A percentile compares a stretch with the other conserved stretches of the same genome.
phyloP scores from a whole-genome alignment of 1,139 yeast species.

The Arxiozyma slooffiae region DNA sequence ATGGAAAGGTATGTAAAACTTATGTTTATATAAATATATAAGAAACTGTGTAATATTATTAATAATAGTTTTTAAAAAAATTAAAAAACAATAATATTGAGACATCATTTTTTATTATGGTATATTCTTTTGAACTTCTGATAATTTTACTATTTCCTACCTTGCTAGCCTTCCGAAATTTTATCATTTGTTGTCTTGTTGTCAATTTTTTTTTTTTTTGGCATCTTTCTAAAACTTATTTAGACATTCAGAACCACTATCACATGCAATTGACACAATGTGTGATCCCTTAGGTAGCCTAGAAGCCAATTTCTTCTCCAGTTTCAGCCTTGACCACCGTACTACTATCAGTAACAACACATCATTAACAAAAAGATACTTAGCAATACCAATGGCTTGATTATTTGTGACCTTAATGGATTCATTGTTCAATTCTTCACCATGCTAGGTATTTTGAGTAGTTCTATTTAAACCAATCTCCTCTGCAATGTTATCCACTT shows the following conservation, averaged over 20 bases:
- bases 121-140: background rate
- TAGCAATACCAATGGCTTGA: conserved; percentile 84
- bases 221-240: conserved; percentile 88
- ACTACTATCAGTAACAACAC: conserved; percentile 85
- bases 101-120: too few relatives aligned
- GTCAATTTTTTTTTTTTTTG: conserved; percentile 23
- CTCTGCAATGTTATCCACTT: conserved; percentile 88
- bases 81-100: background rate
- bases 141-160: background rate
- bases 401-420: conserved; percentile 70
- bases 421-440: conserved; percentile 62
- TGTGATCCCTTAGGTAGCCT: conserved; percentile 50
- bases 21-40: background rate
- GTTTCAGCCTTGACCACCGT: conserved; percentile 92
- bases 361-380: conserved; percentile 66
- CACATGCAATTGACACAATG: conserved; percentile 86
- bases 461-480: conserved; percentile 87
- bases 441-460: conserved; percentile 70
- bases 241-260: conserved; percentile 79
- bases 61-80: background rate
- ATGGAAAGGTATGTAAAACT: background rate
- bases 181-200: conserved; percentile 29
- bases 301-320: conserved; percentile 59
- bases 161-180: conserved; percentile 8
- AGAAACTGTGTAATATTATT: background rate